Conservation (phyloP, 2,329 filamentous ascomycete genomes). For the Celoporthe dispersa region DNA sequence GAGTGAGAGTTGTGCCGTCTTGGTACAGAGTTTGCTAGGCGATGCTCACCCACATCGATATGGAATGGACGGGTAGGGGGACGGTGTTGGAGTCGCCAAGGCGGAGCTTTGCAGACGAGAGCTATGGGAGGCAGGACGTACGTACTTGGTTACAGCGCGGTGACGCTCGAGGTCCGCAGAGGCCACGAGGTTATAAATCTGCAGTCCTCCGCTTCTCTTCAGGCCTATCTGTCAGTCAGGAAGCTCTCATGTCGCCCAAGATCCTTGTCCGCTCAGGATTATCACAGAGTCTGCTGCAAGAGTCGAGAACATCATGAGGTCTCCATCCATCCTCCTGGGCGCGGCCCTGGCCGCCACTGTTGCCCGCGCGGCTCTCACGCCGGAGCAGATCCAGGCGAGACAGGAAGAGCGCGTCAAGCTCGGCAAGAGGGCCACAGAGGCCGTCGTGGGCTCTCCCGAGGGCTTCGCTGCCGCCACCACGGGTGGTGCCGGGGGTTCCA, state of each 20-base stretch:
- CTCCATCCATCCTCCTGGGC: slow-evolving; percentile 11
- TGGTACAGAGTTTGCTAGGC: neutral
- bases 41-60: neutral
- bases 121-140: neutral
- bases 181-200: neutral
- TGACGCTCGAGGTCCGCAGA: neutral
- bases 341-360: slow-evolving; percentile 9
- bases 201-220: neutral
- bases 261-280: neutral
- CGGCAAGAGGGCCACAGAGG: slow-evolving; percentile 26
- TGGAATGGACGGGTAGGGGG: neutral
- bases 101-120: neutral
- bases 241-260: neutral
- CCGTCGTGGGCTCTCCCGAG: slow-evolving; percentile 44
- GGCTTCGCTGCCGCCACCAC: slow-evolving; percentile 57
- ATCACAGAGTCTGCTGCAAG: neutral
- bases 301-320: slow-evolving; percentile 12
- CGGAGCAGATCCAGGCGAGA: slow-evolving; percentile 2
- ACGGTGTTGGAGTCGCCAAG: neutral
- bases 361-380: slow-evolving; percentile 16
- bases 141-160: neutral
- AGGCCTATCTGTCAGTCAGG: neutral
- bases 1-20: neutral
- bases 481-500: slow-evolving; percentile 59
- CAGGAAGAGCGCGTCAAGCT: slow-evolving; percentile 16